Conservation (phyloP, 1,284 basidiomycete genomes). For the Puccinia sorghi region DNA sequence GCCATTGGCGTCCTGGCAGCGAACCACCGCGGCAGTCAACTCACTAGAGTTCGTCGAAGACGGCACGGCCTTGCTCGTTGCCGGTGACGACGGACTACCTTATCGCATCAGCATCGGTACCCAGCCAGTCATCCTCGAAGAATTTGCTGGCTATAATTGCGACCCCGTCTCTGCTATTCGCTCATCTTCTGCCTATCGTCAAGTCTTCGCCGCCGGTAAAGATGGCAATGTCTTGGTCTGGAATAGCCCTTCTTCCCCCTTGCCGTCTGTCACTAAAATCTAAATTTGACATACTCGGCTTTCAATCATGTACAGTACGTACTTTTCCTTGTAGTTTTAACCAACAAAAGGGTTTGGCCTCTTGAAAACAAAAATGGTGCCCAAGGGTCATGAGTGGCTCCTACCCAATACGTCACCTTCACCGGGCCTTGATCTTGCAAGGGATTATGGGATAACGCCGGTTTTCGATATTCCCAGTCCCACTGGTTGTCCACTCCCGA, state of each 20-base stretch:
- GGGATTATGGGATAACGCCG: no score
- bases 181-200: neutral
- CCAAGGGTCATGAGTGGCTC: no score
- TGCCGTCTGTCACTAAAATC: neutral
- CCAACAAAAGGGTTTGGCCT: no score
- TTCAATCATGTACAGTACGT: no score
- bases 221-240: slow-evolving; percentile 9
- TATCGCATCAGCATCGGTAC: slow-evolving; percentile 6
- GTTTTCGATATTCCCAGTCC: no score
- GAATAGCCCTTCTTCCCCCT: neutral
- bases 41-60: neutral
- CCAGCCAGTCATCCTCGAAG: neutral
- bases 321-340: no score
- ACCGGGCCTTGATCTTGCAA: no score
- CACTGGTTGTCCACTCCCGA: no score
- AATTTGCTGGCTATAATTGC: slow-evolving; percentile 35
- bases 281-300: neutral
- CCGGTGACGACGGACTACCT: slow-evolving; percentile 22
- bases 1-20: slow-evolving; percentile 6
- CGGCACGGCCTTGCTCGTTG: slow-evolving; percentile 1
- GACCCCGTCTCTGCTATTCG: slow-evolving; percentile 18
- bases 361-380: no score
- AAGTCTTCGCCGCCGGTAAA: slow-evolving; percentile 13
- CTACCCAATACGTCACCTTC: no score
- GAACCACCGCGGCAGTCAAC: slow-evolving; percentile 16